A percentile compares a stretch with the other conserved stretches of the same genome.
Evolutionary conservation across 2,329 filamentous ascomycete genomes (phyloP).

Genomic region (Colletotrichum australisinense): DNA sequence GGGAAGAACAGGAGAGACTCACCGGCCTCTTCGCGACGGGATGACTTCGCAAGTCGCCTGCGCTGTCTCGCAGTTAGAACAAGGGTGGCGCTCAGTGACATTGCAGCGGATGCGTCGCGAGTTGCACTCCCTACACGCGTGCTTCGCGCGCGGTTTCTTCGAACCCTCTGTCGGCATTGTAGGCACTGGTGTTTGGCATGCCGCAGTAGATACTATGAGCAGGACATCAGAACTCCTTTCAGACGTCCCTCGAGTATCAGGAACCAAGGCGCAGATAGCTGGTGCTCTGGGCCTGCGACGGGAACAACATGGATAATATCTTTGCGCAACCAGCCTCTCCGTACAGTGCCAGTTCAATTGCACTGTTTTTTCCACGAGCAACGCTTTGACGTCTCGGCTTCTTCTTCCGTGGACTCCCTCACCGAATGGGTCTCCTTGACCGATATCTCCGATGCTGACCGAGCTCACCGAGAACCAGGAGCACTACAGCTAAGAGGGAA

Average conservation of each 20-base stretch:
- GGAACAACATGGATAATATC: background rate
- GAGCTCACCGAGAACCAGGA: background rate
- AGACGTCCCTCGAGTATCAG: background rate
- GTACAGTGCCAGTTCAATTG: background rate
- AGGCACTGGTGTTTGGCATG: background rate
- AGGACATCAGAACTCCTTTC: background rate
- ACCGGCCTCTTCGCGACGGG: slow-evolving; percentile 36
- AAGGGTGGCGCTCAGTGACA: slow-evolving; percentile 38
- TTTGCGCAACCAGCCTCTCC: background rate
- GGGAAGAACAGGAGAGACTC: background rate
- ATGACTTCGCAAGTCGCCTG: slow-evolving; percentile 35
- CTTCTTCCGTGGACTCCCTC: background rate
- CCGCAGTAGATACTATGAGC: background rate
- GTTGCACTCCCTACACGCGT: slow-evolving; percentile 40
- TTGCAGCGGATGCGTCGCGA: slow-evolving; percentile 38
- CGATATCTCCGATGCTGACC: background rate
- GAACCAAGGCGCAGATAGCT: background rate
- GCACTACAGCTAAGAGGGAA: too few relatives aligned
- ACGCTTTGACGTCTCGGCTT: background rate
- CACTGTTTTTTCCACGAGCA: background rate
- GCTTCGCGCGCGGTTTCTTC: slow-evolving; percentile 38
- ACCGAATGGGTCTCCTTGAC: background rate
- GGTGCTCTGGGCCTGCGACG: background rate
- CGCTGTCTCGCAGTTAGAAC: slow-evolving; percentile 36
- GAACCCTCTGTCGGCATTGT: background rate